A percentile compares a stretch with the other conserved stretches of the same genome.
Evolutionary conservation across 1,284 basidiomycete genomes (phyloP).

Genomic region (Tylopilus orsonianus): DNA sequence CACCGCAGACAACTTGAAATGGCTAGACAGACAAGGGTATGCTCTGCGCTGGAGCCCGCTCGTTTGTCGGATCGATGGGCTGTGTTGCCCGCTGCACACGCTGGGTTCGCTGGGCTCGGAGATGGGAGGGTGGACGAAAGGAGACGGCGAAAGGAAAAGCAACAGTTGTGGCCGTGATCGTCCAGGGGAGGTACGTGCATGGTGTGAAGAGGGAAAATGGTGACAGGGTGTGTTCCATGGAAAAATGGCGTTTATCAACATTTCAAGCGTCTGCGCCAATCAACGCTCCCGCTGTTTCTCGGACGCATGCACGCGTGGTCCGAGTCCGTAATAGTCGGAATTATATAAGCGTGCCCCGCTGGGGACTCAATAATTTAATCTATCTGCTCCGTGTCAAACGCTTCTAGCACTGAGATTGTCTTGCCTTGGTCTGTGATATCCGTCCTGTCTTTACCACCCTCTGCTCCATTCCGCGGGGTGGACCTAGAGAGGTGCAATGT

Average conservation of each 20-base stretch:
- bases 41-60: not conserved
- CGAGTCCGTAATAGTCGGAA: slow-evolving; percentile 29
- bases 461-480: not conserved
- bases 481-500: not conserved
- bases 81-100: not conserved
- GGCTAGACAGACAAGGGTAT: slow-evolving; percentile 16
- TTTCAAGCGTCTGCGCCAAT: slow-evolving; percentile 20
- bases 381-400: slow-evolving; percentile 3
- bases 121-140: slow-evolving; percentile 8
- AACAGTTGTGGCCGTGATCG: slow-evolving; percentile 23
- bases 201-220: slow-evolving; percentile 6
- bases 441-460: not conserved
- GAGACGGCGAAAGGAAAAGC: slow-evolving; percentile 24
- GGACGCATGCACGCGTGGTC: slow-evolving; percentile 26
- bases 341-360: slow-evolving; percentile 18
- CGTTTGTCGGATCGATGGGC: slow-evolving; percentile 8
- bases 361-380: not conserved
- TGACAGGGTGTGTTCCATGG: slow-evolving; percentile 14
- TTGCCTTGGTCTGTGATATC: not conserved
- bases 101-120: not conserved
- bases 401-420: slow-evolving; percentile 11
- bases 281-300: slow-evolving; percentile 10
- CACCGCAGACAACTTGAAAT: not conserved
- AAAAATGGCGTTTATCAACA: slow-evolving; percentile 35
- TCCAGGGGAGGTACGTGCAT: slow-evolving; percentile 30